phyloP scores from a whole-genome alignment of 371 early-diverging fungal genomes.

The Astathelohania contejeani region DNA sequence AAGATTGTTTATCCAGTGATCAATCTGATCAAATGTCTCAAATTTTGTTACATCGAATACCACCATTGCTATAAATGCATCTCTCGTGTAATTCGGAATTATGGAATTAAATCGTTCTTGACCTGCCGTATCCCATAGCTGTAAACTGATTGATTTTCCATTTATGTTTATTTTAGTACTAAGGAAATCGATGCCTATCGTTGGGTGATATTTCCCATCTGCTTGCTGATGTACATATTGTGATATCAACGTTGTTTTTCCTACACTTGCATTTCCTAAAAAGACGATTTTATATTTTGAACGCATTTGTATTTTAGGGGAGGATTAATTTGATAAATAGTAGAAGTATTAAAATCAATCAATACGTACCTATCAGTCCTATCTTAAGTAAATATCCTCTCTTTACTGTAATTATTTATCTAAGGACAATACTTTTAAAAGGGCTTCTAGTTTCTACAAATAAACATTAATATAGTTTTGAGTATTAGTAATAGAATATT shows the following conservation, averaged over 20 bases:
- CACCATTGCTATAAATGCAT: constrained; percentile 89
- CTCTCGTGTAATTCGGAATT: constrained; percentile 90
- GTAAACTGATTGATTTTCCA: constrained; percentile 43
- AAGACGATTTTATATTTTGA: constrained; percentile 53
- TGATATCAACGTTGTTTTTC: constrained; percentile 93
- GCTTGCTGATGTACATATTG: constrained; percentile 46
- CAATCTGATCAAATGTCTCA: constrained; percentile 74
- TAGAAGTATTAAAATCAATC: too few relatives aligned
- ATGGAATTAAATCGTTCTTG: constrained; percentile 56
- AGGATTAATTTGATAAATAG: too few relatives aligned
- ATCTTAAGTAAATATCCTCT: too few relatives aligned
- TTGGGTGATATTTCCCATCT: constrained; percentile 59
- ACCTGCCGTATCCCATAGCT: constrained; percentile 54
- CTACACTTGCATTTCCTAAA: constrained; percentile 58
- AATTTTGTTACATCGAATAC: constrained; percentile 59
- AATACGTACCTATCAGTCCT: too few relatives aligned
- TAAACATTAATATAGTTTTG: too few relatives aligned
- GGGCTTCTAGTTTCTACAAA: too few relatives aligned
- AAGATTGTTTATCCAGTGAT: constrained; percentile 92
- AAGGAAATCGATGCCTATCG: constrained; percentile 96
- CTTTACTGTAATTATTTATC: too few relatives aligned
- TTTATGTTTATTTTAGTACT: constrained; percentile 53
- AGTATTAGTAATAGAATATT: too few relatives aligned
- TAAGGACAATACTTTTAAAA: too few relatives aligned
- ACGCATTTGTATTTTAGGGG: constrained; percentile 40